phyloP scores from a whole-genome alignment of 2,329 filamentous ascomycete species.

The Fusarium goolgardi region DNA sequence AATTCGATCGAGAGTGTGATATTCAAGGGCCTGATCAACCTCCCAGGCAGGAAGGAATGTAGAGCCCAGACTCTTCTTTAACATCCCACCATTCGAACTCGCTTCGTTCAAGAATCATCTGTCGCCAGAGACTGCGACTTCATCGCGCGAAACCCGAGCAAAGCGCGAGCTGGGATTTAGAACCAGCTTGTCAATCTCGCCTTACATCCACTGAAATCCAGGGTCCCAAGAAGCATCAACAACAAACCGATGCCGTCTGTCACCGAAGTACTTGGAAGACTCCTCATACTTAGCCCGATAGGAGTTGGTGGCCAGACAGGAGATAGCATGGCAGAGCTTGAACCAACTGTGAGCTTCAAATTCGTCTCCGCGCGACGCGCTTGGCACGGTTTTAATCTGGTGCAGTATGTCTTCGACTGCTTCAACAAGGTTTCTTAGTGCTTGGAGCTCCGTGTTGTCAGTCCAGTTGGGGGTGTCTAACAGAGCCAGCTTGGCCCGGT shows the following conservation, averaged over 20 bases:
- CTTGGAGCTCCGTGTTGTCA: not conserved
- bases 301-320: not conserved
- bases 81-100: constrained; percentile 11
- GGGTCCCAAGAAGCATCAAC: constrained; percentile 17
- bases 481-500: not conserved
- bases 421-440: not conserved
- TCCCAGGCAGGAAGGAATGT: not conserved
- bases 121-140: not conserved
- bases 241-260: constrained; percentile 14
- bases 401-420: not conserved
- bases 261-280: not conserved
- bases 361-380: fast-evolving
- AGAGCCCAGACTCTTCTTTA: constrained; percentile 3
- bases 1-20: not conserved
- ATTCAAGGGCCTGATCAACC: not conserved
- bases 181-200: not conserved
- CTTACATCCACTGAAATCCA: constrained; percentile 16
- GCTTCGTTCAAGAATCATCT: constrained; percentile 1
- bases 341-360: constrained; percentile 3
- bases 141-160: fast-evolving
- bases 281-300: not conserved
- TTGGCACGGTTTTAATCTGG: not conserved
- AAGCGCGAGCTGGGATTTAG: not conserved
- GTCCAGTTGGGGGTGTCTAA: not conserved
- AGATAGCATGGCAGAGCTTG: constrained; percentile 8